phyloP scores from a whole-genome alignment of 2,329 filamentous ascomycete species.

The Verticillium tricorpus region DNA sequence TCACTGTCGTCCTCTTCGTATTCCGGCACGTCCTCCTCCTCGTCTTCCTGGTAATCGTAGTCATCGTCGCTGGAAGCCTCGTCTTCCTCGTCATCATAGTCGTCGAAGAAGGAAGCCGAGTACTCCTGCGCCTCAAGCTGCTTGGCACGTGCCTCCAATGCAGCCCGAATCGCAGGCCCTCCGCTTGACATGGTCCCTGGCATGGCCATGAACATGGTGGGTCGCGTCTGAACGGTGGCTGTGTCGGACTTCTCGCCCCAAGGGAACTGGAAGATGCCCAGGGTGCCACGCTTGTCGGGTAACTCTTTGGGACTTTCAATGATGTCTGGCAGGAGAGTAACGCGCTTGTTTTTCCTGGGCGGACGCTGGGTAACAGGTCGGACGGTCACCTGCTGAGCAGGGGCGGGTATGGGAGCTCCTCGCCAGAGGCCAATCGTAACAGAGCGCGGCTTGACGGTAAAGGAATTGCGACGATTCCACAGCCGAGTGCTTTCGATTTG shows the following conservation, averaged over 20 bases:
- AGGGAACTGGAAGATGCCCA: conserved; percentile 63
- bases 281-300: conserved; percentile 51
- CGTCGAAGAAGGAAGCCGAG: conserved; percentile 53
- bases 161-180: conserved; percentile 20
- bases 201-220: conserved; percentile 40
- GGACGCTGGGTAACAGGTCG: conserved; percentile 49
- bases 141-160: conserved; percentile 26
- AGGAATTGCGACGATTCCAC: conserved; percentile 25
- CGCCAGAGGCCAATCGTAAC: conserved; percentile 24
- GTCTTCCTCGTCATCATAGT: conserved; percentile 46
- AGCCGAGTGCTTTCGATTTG: conserved; percentile 30
- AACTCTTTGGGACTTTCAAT: conserved; percentile 57
- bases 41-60: conserved; percentile 25
- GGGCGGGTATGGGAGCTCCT: conserved; percentile 5
- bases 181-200: conserved; percentile 46
- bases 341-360: conserved; percentile 48
- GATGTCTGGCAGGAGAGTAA: conserved; percentile 60
- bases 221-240: conserved; percentile 36
- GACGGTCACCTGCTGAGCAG: conserved; percentile 20
- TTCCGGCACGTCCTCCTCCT: conserved; percentile 26
- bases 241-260: conserved; percentile 61
- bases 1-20: conserved; percentile 24
- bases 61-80: conserved; percentile 16
- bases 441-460: conserved; percentile 11
- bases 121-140: conserved; percentile 35